phyloP scores from a whole-genome alignment of 2,329 filamentous ascomycete species.

The Tolypocladium tundrense region DNA sequence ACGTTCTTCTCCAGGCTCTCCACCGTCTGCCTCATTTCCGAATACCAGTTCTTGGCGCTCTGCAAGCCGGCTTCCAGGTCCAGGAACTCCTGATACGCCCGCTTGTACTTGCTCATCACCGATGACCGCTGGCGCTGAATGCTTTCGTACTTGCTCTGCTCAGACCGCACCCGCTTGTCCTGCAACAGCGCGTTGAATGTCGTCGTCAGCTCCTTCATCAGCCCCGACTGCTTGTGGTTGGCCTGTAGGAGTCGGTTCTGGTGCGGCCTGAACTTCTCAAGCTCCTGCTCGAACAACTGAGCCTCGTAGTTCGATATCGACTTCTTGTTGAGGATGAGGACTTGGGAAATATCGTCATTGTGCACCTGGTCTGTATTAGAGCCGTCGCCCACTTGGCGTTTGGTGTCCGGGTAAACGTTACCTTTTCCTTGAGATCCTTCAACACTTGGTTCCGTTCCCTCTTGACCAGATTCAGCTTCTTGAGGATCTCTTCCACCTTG shows the following conservation, averaged over 20 bases:
- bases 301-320: conserved; percentile 84
- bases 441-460: conserved; percentile 82
- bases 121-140: conserved; percentile 74
- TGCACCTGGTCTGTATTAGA: conserved; percentile 54
- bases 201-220: conserved; percentile 89
- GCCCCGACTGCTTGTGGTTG: conserved; percentile 84
- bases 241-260: conserved; percentile 87
- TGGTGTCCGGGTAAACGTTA: conserved; percentile 22
- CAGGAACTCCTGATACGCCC: conserved; percentile 84
- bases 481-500: conserved; percentile 79
- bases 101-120: conserved; percentile 80
- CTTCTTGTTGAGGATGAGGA: conserved; percentile 96
- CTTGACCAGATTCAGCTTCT: conserved; percentile 87
- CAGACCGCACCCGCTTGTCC: conserved; percentile 84
- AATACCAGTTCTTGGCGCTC: conserved; percentile 86
- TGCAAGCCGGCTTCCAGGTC: conserved; percentile 78
- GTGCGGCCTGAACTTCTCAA: conserved; percentile 94
- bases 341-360: conserved; percentile 94
- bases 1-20: conserved; percentile 92
- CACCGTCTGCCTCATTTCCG: conserved; percentile 90
- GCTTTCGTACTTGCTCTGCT: conserved; percentile 89
- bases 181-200: conserved; percentile 82
- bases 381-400: neutral
- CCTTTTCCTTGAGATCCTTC: conserved; percentile 97
- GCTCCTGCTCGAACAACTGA: conserved; percentile 85